phyloP scores from a whole-genome alignment of 2,329 filamentous ascomycete species.

The Pseudogymnoascus sp. region DNA sequence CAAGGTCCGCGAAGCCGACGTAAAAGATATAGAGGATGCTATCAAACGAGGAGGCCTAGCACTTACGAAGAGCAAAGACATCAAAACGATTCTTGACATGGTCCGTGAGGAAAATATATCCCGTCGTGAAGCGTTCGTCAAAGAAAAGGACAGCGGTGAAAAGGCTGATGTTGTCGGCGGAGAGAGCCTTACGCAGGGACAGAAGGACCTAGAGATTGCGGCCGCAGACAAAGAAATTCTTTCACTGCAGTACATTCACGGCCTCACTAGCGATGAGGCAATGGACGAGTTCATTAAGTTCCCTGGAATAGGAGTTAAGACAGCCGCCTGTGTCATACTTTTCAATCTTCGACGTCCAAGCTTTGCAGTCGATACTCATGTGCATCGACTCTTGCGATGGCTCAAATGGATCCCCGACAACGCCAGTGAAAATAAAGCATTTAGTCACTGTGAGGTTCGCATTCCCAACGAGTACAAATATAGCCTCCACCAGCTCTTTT shows the following conservation, averaged over 20 bases:
- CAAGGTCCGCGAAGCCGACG: slow-evolving; percentile 51
- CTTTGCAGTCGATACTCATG: slow-evolving; percentile 52
- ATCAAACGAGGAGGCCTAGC: slow-evolving; percentile 66
- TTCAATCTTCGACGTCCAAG: slow-evolving; percentile 46
- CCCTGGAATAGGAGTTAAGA: slow-evolving; percentile 49
- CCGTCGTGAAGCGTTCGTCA: slow-evolving; percentile 42
- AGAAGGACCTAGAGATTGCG: slow-evolving; percentile 49
- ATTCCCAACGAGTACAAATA: slow-evolving; percentile 48
- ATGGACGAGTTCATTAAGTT: slow-evolving; percentile 43
- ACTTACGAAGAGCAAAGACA: slow-evolving; percentile 60
- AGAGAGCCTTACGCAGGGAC: slow-evolving; percentile 32
- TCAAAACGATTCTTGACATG: slow-evolving; percentile 65
- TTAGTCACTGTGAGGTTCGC: slow-evolving; percentile 44
- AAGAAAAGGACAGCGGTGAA: slow-evolving; percentile 33
- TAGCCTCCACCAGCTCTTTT: slow-evolving; percentile 46
- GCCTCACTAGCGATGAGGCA: slow-evolving; percentile 37
- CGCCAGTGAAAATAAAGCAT: slow-evolving; percentile 39
- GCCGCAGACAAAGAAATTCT: slow-evolving; percentile 51
- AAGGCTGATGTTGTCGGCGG: slow-evolving; percentile 38
- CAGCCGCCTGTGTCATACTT: slow-evolving; percentile 47
- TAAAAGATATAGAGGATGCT: slow-evolving; percentile 55
- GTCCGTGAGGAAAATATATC: slow-evolving; percentile 59
- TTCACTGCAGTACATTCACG: slow-evolving; percentile 44
- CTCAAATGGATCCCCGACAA: slow-evolving; percentile 48
- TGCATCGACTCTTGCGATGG: slow-evolving; percentile 44